Conservation (phyloP, 371 early-diverging fungal genomes). For the Mortierella sp. region DNA sequence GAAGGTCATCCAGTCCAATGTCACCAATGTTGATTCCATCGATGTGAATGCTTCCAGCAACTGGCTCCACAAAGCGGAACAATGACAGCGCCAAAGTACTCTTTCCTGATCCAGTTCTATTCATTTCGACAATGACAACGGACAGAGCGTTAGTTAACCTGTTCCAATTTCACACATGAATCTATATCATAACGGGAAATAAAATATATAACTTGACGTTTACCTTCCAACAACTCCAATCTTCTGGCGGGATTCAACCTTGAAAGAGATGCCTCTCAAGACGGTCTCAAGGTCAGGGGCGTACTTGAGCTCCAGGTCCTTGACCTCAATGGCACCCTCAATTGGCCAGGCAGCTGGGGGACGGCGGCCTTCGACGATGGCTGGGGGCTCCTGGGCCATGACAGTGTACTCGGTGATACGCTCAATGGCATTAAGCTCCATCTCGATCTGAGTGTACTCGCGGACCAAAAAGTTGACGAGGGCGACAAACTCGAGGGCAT, state of each 20-base stretch:
- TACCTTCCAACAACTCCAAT: slow-evolving; percentile 82
- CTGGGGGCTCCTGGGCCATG: slow-evolving; percentile 84
- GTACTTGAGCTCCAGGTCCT: slow-evolving; percentile 76
- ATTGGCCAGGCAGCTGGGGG: slow-evolving; percentile 86
- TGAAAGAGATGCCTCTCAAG: slow-evolving; percentile 74
- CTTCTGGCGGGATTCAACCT: slow-evolving; percentile 76
- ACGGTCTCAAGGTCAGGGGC: slow-evolving; percentile 76
- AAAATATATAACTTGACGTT: background rate
- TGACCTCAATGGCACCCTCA: slow-evolving; percentile 74
- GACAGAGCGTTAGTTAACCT: no score
- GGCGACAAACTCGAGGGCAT: slow-evolving; percentile 76
- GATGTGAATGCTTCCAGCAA: slow-evolving; percentile 77
- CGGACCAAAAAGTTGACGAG: slow-evolving; percentile 49
- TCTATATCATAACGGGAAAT: background rate
- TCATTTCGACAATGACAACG: background rate
- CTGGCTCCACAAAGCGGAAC: slow-evolving; percentile 83
- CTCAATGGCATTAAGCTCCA: slow-evolving; percentile 89
- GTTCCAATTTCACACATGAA: no score
- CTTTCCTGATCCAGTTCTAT: slow-evolving; percentile 86
- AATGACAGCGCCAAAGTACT: slow-evolving; percentile 81
- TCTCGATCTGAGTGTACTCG: slow-evolving; percentile 83
- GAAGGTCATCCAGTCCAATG: slow-evolving; percentile 80
- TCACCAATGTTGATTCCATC: slow-evolving; percentile 85
- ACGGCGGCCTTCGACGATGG: slow-evolving; percentile 61
- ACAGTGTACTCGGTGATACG: slow-evolving; percentile 84